phyloP scores from a whole-genome alignment of 2,329 filamentous ascomycete species.

The Remersonia thermophila region DNA sequence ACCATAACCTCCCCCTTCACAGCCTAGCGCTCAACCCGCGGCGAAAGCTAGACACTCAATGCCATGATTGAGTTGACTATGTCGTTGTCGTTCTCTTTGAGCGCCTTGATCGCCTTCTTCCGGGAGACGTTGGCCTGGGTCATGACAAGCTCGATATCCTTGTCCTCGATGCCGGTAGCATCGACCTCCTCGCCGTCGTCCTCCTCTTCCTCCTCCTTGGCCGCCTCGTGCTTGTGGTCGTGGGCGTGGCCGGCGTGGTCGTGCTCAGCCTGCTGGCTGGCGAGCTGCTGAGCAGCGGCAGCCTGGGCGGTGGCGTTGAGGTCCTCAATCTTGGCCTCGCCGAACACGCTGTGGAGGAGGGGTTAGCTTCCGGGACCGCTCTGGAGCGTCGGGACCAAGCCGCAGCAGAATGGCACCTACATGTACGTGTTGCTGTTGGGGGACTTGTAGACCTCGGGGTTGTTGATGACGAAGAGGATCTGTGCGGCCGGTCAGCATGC shows the following conservation, averaged over 20 bases:
- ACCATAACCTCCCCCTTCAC: no score
- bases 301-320: conserved; percentile 97
- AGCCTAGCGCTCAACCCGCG: no score
- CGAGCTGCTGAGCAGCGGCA: conserved; percentile 89
- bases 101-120: conserved; percentile 97
- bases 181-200: conserved; percentile 95
- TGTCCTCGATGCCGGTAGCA: conserved; percentile 86
- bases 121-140: conserved; percentile 91
- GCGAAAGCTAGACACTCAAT: conserved; percentile 56
- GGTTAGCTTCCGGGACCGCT: conserved; percentile 1
- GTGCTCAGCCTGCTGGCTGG: conserved; percentile 54
- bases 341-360: conserved; percentile 66
- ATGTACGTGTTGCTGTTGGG: conserved; percentile 99
- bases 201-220: conserved; percentile 65
- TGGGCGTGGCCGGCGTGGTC: conserved; percentile 62
- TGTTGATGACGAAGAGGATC: conserved; percentile 99
- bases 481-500: conserved; percentile 26
- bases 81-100: conserved; percentile 99
- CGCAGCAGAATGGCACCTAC: conserved; percentile 42
- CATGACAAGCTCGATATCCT: conserved; percentile 99
- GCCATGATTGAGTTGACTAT: conserved; percentile 99
- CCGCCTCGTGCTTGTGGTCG: conserved; percentile 51
- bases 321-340: conserved; percentile 99
- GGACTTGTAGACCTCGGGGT: conserved; percentile 98
- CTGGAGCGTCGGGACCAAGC: no score